These are phyloP conservation scores for Ascochyta koolunga DNA, from an alignment of 2,329 filamentous ascomycete species.

Conservation along the genomic window DNA sequence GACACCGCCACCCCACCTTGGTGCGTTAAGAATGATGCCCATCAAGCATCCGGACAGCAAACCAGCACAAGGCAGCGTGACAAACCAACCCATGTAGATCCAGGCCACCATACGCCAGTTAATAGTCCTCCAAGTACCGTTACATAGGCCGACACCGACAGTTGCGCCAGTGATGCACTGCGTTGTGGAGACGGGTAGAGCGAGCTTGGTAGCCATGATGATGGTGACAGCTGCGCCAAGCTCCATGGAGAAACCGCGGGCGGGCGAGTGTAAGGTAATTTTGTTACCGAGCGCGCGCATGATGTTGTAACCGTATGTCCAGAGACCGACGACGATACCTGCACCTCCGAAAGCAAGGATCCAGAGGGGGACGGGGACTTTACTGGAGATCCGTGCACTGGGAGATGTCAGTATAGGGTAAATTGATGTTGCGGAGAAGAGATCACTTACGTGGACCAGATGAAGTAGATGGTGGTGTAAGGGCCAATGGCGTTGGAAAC, in stretches of 20 bases:
- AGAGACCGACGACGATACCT: conserved; percentile 62
- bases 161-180: conserved; percentile 57
- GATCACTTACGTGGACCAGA: conserved; percentile 60
- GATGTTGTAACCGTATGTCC: conserved; percentile 70
- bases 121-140: conserved; percentile 47
- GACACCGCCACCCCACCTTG: conserved; percentile 43
- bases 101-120: conserved; percentile 52
- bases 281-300: conserved; percentile 68
- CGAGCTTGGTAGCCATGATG: conserved; percentile 67
- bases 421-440: neutral
- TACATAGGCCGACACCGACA: conserved; percentile 42
- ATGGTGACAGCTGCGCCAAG: conserved; percentile 63
- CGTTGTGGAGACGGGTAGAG: conserved; percentile 62
- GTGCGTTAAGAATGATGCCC: conserved; percentile 68
- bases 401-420: neutral
- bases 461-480: conserved; percentile 67
- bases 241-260: conserved; percentile 56
- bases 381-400: conserved; percentile 46
- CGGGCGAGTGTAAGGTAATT: conserved; percentile 67
- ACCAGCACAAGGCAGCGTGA: conserved; percentile 53
- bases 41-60: conserved; percentile 64
- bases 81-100: conserved; percentile 54
- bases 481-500: conserved; percentile 63
- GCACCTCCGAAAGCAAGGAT: conserved; percentile 59
- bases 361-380: conserved; percentile 65